Percentiles rank a stretch among this genome's conserved stretches.
Evolutionary conservation across 306 rosid genomes (phyloP).

Genomic region (Senna siamea): DNA sequence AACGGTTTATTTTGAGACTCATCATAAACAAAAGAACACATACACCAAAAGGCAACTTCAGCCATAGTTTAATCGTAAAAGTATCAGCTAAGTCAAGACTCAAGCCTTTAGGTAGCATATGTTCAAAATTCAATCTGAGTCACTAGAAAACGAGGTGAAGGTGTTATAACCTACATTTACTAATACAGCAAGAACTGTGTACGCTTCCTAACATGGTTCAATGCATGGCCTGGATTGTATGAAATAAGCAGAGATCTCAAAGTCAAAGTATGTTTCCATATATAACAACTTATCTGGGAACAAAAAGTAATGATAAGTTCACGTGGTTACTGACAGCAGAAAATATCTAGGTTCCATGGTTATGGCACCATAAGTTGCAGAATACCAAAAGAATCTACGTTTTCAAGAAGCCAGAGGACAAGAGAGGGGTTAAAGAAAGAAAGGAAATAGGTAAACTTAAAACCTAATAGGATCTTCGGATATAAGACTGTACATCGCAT

Average conservation of each 20-base stretch:
- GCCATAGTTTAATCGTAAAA: not conserved
- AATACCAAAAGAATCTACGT: not conserved
- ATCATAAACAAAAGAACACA: conserved; percentile 20
- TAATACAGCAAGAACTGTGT: not conserved
- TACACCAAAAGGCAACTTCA: not conserved
- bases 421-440: no score
- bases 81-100: not conserved
- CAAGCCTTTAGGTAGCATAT: not conserved
- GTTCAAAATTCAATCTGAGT: conserved; percentile 1
- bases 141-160: not conserved
- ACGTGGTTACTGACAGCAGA: not conserved
- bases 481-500: no score
- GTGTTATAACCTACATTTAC: not conserved
- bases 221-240: not conserved
- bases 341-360: not conserved
- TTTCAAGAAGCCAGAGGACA: conserved; percentile 13
- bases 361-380: not conserved
- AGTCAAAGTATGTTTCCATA: not conserved
- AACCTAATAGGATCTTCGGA: no score
- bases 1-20: not conserved
- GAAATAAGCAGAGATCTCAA: not conserved
- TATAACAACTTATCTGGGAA: no score
- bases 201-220: not conserved
- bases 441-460: not conserved
- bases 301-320: not conserved